Base-by-base conservation (phyloP, 1,284 basidiomycete genomes). In the Sparassis latifolia region DNA sequence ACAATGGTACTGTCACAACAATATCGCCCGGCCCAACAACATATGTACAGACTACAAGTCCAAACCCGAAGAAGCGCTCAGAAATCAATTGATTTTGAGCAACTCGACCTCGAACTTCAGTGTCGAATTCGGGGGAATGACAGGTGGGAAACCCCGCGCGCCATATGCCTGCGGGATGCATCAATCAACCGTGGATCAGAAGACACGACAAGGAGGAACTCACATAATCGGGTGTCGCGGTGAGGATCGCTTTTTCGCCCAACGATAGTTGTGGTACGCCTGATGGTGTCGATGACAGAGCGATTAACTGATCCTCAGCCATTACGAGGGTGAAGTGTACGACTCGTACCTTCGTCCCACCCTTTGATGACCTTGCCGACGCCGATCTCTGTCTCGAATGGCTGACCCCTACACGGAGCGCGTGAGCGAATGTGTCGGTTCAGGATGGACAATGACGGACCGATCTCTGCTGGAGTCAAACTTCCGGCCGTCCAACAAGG, bases 261-360 rank as follows among this genome's bases (percentile, higher is more conserved):
- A 91, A 43, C 29, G 89, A 91, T 57, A 92, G 69, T 71, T 89
- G 76, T 12, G 77, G 79, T 33, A 92, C 86, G 52, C 83, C 86
- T 89, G 59, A 62, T 60, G 42, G 51, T 41, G 53, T 42, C 48
- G 54, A 58, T 56, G 51, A 62, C 44, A 47, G 44, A 35, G 54
- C 30, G 44, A 53, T 50, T 38, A 37, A 20, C 45, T 38, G 39
- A 41, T 31, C 42, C 33, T 33, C 44, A 30, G 29, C 33, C 33
- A 39, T 10, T 39, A 38, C 27, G 33, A 3, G 35, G 47, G 49
- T 28, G 20, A 20, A 20, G 44, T 20, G 38, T 35, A 29, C n/a
- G 7, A n/a, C 31, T 71, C 76, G 65, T 62, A 89, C 91, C 90
- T 70, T 93, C 90, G 64, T 95, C 91, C 92, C 92, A 95, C 41